Evolutionary conservation across 2,329 filamentous ascomycete species (phyloP), one percentile per base, ranked within the genome.

Genomic region (Delphinella strobiligena): DNA sequence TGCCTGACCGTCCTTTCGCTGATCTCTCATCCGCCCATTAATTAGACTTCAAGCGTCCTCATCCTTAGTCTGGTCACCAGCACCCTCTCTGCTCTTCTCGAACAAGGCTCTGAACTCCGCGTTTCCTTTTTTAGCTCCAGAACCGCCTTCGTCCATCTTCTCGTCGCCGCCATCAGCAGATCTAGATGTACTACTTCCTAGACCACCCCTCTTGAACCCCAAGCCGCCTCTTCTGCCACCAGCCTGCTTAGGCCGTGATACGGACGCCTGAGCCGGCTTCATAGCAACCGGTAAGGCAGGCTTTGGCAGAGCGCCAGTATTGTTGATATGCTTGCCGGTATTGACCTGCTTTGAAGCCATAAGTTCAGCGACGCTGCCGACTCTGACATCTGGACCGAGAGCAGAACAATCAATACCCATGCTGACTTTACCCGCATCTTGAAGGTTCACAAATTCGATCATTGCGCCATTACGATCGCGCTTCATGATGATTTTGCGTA

Each of bases 381-480:
- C 58, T 27, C 52, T 54, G 5, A 65, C 53, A 32, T 60, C 60
- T 8, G 55, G 47, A 5, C 65, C 66, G 3, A 61, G 47, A 10
- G 52, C 51, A 31, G 59, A 60, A 14, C 63, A 56, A 32, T 59
- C 61, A 1, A 69, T 53, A 5, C 59, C 62, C 12, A 66, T 55
- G n/a, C 74, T 67, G 1, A 82, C 82, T 53, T 74, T 82, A 18
- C 88, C 88, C 0, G 82, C 82, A 27, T 78, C 72, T 2, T 76
- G 68, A 2, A 80, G 69, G 37, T 84, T 76, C 2, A 66, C 65
- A 52, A 83, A 95, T 54, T 96, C 91, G 29, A 96, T 71, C 40
- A 89, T 81, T 4, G 88, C 91, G 10, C 87, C 88, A 42, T 80
- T 78, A 46, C 93, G 83, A 44, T 86, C 75, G 1, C 87, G 85